Conservation (phyloP, 2,329 filamentous ascomycete genomes). For the Neonectria coccinea region DNA sequence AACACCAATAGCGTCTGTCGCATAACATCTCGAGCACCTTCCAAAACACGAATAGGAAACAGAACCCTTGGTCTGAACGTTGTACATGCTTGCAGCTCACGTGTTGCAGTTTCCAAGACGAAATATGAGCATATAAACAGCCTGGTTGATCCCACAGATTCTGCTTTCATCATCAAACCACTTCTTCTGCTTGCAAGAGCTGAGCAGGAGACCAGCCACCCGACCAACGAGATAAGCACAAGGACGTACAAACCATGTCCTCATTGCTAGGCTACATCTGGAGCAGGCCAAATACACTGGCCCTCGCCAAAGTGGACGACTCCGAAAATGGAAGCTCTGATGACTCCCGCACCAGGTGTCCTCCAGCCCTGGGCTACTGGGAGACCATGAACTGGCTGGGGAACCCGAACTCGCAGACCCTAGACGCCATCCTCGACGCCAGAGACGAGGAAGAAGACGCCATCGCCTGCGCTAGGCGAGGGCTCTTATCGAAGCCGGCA, state of each 20-base stretch:
- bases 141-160: background rate
- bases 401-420: background rate
- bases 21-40: background rate
- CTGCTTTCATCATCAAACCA: background rate
- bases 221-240: background rate
- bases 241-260: background rate
- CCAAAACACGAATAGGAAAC: background rate
- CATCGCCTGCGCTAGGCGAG: background rate
- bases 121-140: background rate
- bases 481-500: background rate
- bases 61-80: conserved; percentile 12
- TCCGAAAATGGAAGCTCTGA: no score
- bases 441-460: background rate
- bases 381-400: background rate
- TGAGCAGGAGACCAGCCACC: background rate
- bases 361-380: background rate
- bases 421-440: background rate
- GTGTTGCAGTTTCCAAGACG: background rate
- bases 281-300: background rate
- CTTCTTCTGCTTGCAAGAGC: background rate
- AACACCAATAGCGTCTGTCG: conserved; percentile 7
- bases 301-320: background rate
- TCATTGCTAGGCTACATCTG: background rate
- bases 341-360: background rate
- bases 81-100: background rate